Evolutionary conservation across 2,329 filamentous ascomycete species (phyloP), one percentile per base, ranked within the genome.

Genomic region (Apiospora kogelbergensis): DNA sequence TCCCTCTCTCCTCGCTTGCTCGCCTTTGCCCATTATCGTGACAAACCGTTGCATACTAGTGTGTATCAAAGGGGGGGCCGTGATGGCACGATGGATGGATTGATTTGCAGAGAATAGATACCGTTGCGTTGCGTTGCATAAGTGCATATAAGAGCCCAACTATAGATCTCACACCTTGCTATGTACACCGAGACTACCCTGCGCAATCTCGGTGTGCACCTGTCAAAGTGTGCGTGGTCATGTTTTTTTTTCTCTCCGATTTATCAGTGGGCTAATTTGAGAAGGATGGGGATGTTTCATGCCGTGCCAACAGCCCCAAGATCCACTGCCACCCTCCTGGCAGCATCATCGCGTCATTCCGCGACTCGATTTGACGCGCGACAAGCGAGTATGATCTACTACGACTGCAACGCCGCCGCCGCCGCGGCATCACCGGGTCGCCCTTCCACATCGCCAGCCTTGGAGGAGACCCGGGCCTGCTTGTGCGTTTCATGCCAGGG

Each of bases 301-400:
- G 53, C 53, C 10, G 30, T 37, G 26, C 53, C 53, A 60, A 37
- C 53, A 9, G 48, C 3, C 11, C 3, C 20, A 30, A 60, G 30
- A n/a, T 60, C 53, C 53, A 60, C 53, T 20, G n/a, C n/a, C n/a
- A n/a, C 17, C 33, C 33, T 33, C 33, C 33, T 33, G 33, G 33
- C 33, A 33, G 7, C n/a, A n/a, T 20, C 6, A 45, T 30, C 30
- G 3, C 11, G 11, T 42, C 40, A 60, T 37, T 60, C 53, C 53
- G 30, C 17, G 30, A 60, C 53, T 60, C 53, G 20, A 37, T 37
- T 60, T 60, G 53, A 60, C 53, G 20, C 53, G 53, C 53, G 30
- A 60, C 53, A 30, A 20, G 53, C 53, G 53, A 60, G 53, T 60
- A 22, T 60, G 53, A 60, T 60, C 30, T 60, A n/a, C 53, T 57